A percentile compares a stretch with the other conserved stretches of the same genome.
phyloP scores from a whole-genome alignment of 139 green algal genomes.

The Astrephomene gubernaculifera region DNA sequence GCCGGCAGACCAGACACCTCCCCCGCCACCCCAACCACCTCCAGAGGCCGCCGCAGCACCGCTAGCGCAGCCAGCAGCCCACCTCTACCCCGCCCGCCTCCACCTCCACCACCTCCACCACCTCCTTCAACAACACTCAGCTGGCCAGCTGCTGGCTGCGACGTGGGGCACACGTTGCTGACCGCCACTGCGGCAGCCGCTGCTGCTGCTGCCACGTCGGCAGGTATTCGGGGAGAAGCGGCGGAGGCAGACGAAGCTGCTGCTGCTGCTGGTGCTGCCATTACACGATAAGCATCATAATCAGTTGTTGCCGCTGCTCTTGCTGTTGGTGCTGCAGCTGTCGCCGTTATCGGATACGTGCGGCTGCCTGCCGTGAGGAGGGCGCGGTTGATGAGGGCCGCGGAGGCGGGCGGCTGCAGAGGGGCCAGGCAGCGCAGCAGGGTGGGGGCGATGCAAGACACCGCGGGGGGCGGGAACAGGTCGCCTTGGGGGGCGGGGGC shows the following conservation, averaged over 20 bases:
- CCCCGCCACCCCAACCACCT: no score
- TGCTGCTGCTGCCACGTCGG: no score
- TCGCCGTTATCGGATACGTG: no score
- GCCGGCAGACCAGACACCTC: no score
- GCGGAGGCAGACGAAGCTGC: no score
- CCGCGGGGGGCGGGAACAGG: not conserved
- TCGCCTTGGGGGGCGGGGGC: not conserved
- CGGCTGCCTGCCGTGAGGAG: no score
- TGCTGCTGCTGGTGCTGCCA: no score
- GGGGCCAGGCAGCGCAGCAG: slow-evolving; percentile 13
- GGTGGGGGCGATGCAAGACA: not conserved
- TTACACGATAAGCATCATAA: no score
- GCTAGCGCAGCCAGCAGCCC: not conserved
- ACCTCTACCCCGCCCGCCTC: not conserved
- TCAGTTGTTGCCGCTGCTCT: no score
- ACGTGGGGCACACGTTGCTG: not conserved
- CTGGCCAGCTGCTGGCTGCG: not conserved
- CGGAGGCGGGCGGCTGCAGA: not conserved
- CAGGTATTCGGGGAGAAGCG: no score
- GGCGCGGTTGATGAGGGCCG: not conserved
- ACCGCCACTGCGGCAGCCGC: no score
- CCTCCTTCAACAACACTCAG: not conserved
- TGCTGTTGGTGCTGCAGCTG: no score
- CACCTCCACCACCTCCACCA: not conserved
- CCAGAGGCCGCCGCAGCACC: slow-evolving; percentile 13